Evolutionary conservation across 225 moss, liverwort and hornwort species (phyloP).

Genomic region (Polytrichum commune): DNA sequence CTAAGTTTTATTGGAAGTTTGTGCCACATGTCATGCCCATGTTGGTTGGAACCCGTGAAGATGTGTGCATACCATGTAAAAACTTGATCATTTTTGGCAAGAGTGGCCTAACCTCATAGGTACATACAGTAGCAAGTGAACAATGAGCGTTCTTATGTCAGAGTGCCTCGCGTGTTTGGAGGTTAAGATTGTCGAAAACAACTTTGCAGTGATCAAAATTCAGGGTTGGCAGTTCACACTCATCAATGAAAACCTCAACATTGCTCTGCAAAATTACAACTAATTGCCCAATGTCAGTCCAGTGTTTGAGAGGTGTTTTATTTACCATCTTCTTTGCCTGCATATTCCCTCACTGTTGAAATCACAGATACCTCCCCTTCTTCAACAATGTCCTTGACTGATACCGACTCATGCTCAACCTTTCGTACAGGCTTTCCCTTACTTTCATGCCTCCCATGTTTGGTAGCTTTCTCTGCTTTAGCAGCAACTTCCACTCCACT

Average conservation of each 20-base stretch:
- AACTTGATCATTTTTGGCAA: too few species aligned
- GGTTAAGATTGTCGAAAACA: neutral
- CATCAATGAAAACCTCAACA: neutral
- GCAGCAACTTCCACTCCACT: constrained; percentile 43
- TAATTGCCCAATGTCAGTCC: neutral
- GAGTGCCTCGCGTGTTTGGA: too few species aligned
- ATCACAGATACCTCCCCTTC: constrained; percentile 2
- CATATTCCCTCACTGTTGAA: constrained; percentile 24
- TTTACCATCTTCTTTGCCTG: constrained; percentile 29
- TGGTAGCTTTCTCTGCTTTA: constrained; percentile 34
- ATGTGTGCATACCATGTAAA: too few species aligned
- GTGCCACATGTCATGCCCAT: too few species aligned
- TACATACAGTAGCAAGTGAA: too few species aligned
- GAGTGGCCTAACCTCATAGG: too few species aligned
- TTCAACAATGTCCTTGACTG: neutral
- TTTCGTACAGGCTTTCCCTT: neutral
- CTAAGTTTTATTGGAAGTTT: too few species aligned
- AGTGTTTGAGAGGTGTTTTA: neutral
- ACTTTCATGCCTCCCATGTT: neutral
- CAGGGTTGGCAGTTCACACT: neutral
- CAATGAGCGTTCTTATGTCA: too few species aligned
- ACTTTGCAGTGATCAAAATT: neutral
- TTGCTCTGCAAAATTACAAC: neutral
- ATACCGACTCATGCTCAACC: neutral
- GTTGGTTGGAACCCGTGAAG: too few species aligned